Percentiles rank a stretch among this genome's conserved stretches.
Conservation (phyloP, 352 stramenopile genomes). For the Elongisporangium anandrum region DNA sequence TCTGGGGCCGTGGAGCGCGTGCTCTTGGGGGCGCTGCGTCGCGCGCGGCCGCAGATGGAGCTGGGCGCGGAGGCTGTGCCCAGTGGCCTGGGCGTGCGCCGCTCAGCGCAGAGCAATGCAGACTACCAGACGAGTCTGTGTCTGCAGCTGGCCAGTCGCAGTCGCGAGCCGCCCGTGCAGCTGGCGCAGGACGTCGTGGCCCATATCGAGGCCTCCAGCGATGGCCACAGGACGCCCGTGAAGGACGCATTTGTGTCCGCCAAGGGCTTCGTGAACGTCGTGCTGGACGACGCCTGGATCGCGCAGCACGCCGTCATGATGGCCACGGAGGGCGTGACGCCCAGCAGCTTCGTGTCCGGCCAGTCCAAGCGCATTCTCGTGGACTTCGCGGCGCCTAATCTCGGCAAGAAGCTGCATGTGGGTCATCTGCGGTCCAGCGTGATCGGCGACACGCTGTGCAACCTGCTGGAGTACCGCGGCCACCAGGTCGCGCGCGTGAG, state of each 20-base stretch:
- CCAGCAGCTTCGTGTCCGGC: constrained; percentile 9
- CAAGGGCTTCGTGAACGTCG: constrained; percentile 78
- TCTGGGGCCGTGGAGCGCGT: constrained; percentile 40
- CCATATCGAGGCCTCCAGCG: constrained; percentile 6
- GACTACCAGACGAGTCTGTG: constrained; percentile 80
- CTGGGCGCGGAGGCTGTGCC: constrained; percentile 19
- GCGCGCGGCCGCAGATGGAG: constrained; percentile 25
- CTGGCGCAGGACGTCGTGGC: constrained; percentile 37
- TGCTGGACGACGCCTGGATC: constrained; percentile 66
- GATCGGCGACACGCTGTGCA: constrained; percentile 76
- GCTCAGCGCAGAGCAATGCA: constrained; percentile 48
- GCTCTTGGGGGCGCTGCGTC: constrained; percentile 33
- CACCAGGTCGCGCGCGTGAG: constrained; percentile 66
- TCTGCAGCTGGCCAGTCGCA: constrained; percentile 47
- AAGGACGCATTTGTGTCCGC: constrained; percentile 52
- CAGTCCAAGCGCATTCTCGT: constrained; percentile 50
- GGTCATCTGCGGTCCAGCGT: constrained; percentile 78
- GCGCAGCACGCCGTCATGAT: constrained; percentile 53
- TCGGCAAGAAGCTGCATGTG: constrained; percentile 85
- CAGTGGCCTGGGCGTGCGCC: constrained; percentile 51
- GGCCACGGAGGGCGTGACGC: constrained; percentile 44
- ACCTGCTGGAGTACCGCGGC: constrained; percentile 76
- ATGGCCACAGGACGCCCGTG: constrained; percentile 8
- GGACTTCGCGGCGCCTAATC: constrained; percentile 81
- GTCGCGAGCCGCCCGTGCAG: constrained; percentile 27